These are phyloP conservation scores for Neurospora crassa DNA, from an alignment of 2,329 filamentous ascomycete species.

Conservation along the genomic window DNA sequence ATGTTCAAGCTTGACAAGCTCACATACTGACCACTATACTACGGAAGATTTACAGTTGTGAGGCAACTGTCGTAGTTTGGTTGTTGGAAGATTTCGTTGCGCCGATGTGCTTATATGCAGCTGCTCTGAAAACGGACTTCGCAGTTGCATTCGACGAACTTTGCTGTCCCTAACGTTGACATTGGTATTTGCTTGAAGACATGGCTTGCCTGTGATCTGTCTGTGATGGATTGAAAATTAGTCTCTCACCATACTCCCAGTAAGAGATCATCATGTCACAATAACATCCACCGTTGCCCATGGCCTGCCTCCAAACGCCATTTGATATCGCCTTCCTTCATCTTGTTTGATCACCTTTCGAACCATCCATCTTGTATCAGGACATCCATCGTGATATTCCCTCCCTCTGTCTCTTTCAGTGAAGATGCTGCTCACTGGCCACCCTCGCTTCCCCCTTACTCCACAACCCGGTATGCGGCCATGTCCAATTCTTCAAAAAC, in stretches of 20 bases:
- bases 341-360: too few relatives aligned
- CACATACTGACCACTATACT: not conserved
- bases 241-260: not conserved
- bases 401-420: not conserved
- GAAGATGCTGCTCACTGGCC: not conserved
- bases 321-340: not conserved
- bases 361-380: too few relatives aligned
- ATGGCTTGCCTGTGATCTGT: not conserved
- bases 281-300: not conserved
- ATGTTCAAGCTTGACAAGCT: too few relatives aligned
- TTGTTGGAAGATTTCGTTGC: not conserved
- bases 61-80: not conserved
- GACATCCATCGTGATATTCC: too few relatives aligned
- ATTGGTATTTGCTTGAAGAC: not conserved
- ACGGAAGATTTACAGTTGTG: not conserved
- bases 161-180: not conserved
- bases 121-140: too few relatives aligned
- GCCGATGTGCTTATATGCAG: not conserved
- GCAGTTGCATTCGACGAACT: too few relatives aligned
- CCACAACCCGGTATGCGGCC: constrained; percentile 34
- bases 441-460: not conserved
- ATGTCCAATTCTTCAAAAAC: constrained; percentile 55
- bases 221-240: too few relatives aligned
- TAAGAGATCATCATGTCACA: not conserved
- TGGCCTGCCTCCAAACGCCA: not conserved